Evolutionary conservation across 176 grass and related monocot species (phyloP), one percentile per base, ranked within the genome.

Genomic region (Tillandsia leiboldiana): DNA sequence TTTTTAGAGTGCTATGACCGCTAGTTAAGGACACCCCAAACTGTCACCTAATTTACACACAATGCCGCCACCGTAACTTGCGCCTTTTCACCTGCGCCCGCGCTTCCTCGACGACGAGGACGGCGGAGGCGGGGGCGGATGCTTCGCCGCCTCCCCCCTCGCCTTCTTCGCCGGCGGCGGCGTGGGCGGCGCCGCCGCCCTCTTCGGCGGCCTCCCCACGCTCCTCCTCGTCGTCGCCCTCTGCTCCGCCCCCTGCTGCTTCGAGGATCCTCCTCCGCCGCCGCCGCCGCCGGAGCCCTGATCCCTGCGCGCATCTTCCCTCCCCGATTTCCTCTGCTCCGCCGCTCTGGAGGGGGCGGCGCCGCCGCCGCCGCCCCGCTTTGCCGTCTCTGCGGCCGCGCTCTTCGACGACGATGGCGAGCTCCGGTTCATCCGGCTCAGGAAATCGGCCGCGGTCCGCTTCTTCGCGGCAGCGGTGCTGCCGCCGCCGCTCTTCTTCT

Each of bases 361-460:
- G 29, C 29, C 29, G 29, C 29, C 29, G 33, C 33, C 29, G 29
- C 29, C 29, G 29, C 29, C 29, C 29, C 29, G 29, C 75, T 91
- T 91, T 24, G 80, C 67, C 64, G 70, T 91, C 74, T 91, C 84
- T 14, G 68, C 54, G 77, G 58, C 8, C 52, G 80, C 77, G 49
- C 78, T 75, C 79, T 79, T 84, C 2, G 85, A 79, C 6, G 83
- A 76, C 2, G 80, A 54, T 0, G 51, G 29, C 1, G 80, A 28
- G 18, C 70, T 83, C 59, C 87, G 82, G 22, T 89, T 96, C 76
- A 96, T 85, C 81, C 92, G 78, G 73, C 89, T 91, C 13, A 96
- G 78, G 64, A 96, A 96, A 72, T 88, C 66, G 49, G 84, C 86
- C 1, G 92, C 92, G 10, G 80, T 86, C 4, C 86, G 75, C 75